phyloP scores from a whole-genome alignment of 768 basidiomycete genomes.

The Cystobasidium onofrii region DNA sequence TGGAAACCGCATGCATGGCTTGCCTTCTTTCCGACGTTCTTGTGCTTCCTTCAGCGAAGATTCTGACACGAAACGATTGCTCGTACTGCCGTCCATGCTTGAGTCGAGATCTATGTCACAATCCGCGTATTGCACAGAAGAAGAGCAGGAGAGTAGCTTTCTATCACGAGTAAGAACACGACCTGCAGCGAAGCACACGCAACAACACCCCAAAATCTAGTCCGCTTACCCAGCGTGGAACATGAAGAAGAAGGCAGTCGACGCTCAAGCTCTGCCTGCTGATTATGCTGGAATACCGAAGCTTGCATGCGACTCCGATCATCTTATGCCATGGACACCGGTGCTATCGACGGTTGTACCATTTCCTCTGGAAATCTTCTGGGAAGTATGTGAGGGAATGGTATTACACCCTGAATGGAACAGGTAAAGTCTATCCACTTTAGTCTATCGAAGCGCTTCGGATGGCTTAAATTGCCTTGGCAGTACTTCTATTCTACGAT shows the following conservation, averaged over 20 bases:
- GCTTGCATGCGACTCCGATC: background rate
- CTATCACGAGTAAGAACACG: too few species aligned
- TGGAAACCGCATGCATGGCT: background rate
- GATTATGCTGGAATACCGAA: background rate
- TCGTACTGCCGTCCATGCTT: constrained; percentile 1
- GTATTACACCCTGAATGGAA: constrained; percentile 26
- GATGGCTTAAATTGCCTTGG: background rate
- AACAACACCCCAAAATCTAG: too few species aligned
- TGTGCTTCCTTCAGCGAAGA: constrained; percentile 10
- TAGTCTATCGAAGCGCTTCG: background rate
- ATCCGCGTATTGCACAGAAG: constrained; percentile 46
- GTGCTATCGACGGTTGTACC: background rate
- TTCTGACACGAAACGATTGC: constrained; percentile 20
- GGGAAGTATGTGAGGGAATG: constrained; percentile 16
- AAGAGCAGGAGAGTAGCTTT: background rate
- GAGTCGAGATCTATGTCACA: background rate
- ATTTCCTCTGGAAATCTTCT: constrained; percentile 8
- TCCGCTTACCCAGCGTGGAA: too few species aligned
- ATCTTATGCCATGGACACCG: background rate
- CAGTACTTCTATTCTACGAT: constrained; percentile 26
- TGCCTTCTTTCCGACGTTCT: constrained; percentile 28
- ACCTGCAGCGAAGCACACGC: too few species aligned
- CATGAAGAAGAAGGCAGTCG: background rate
- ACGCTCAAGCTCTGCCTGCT: constrained; percentile 7
- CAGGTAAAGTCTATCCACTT: background rate